Percentiles rank a stretch among this genome's conserved stretches.
Conservation (phyloP, 2,329 filamentous ascomycete species). For the Lecanicillium sp. region DNA sequence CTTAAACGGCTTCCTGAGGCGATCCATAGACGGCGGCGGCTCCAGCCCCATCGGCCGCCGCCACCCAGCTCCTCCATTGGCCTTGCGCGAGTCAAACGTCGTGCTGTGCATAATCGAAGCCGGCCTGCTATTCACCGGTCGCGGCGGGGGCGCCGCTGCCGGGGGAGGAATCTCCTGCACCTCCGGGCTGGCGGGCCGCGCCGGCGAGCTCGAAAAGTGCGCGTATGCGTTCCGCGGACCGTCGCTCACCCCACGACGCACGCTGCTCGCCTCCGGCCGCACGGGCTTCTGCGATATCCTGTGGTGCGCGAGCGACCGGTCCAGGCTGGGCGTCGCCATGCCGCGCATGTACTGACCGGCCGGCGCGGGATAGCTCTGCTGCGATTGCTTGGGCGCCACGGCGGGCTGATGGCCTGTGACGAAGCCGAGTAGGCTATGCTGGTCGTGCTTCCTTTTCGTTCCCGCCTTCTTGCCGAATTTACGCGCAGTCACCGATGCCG, state of each 20-base stretch:
- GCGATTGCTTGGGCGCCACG: too few species aligned
- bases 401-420: too few species aligned
- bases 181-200: constrained; percentile 23
- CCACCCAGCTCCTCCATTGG: constrained; percentile 26
- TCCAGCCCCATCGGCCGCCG: constrained; percentile 41
- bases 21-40: constrained; percentile 43
- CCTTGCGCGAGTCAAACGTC: constrained; percentile 37
- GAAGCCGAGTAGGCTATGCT: constrained; percentile 38
- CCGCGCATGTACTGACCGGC: too few species aligned
- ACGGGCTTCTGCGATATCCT: constrained; percentile 35
- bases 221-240: constrained; percentile 42
- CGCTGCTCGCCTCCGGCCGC: constrained; percentile 28
- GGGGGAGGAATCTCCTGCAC: constrained; percentile 15
- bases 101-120: constrained; percentile 46
- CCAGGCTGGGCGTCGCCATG: too few species aligned
- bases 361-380: too few species aligned
- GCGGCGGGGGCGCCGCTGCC: constrained; percentile 22
- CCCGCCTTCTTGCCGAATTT: constrained; percentile 23
- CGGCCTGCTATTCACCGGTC: constrained; percentile 23
- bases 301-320: constrained; percentile 30
- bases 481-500: constrained; percentile 6
- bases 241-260: constrained; percentile 18
- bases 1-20: constrained; percentile 50
- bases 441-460: constrained; percentile 30
- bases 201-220: constrained; percentile 54